Base-by-base conservation (phyloP, 2,329 filamentous ascomycete genomes). In the Colletotrichum plurivorum region DNA sequence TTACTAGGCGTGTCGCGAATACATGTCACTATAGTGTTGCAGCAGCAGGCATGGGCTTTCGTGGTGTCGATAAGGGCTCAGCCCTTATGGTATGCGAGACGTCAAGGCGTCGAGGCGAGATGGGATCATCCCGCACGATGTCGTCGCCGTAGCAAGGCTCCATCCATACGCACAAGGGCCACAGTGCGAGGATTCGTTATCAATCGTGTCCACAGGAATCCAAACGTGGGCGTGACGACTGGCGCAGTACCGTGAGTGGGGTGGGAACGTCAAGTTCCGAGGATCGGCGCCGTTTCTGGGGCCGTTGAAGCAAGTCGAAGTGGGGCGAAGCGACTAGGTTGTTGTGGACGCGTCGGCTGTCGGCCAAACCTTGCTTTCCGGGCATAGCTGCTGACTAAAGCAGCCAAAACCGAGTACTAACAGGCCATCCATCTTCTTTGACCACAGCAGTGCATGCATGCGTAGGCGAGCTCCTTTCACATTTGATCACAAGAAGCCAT, bases 1-100 rank as follows among this genome's bases (percentile, higher is more conserved):
- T 64, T 59, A 25, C 39, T 71, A 84, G 78, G 87, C 88, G 5
- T 89, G 87, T 76, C 84, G 85, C 70, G 85, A 88, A 73, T 90
- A 89, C 76, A 80, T 90, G 66, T 48, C 66, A 13, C 55, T 69
- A 45, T 83, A n/a, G 85, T 69, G 63, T 22, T 41, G 63, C 31
- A 10, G 62, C 60, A 56, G 13, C 16, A 36, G 25, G 54, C 39
- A 61, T 65, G n/a, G n/a, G 56, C 27, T 20, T 59, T 36, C 39
- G 22, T 48, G 54, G 51, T 55, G 20, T 39, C 59, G 49, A 69
- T 66, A 69, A 69, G 66, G 66, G 66, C 62, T 55, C 54, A 69
- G 66, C 61, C 66, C 66, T 69, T 31, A 25, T 46, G 49, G 53
- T 43, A 31, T 45, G 61, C 54, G 49, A 69, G 46, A 51, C 43